A percentile compares a stretch with the other conserved stretches of the same genome.
These are phyloP conservation scores for Colletotrichum cuscutae DNA, from an alignment of 2,329 filamentous ascomycete species.

Conservation along the genomic window DNA sequence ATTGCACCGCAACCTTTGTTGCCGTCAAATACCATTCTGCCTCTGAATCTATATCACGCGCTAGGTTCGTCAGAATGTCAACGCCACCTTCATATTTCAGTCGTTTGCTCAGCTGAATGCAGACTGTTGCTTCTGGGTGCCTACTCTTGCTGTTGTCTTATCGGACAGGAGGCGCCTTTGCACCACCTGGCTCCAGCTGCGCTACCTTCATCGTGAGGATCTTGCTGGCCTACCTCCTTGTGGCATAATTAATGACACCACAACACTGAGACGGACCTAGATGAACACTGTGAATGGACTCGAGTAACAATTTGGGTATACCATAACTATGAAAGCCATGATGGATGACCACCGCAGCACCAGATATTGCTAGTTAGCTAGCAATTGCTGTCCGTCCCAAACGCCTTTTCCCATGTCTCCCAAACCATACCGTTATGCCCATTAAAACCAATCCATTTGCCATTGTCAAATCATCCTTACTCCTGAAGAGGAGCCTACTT, in stretches of 20 bases:
- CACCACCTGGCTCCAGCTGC: not conserved
- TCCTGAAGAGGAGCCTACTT: not conserved
- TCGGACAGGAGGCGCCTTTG: not conserved
- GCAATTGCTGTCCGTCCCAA: not conserved
- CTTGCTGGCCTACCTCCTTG: not conserved
- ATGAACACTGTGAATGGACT: not conserved
- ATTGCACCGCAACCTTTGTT: not conserved
- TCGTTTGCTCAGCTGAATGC: conserved; percentile 23
- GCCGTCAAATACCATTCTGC: not conserved
- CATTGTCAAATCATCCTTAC: not conserved
- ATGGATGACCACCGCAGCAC: not conserved
- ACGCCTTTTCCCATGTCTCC: conserved; percentile 14
- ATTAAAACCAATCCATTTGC: not conserved
- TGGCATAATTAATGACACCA: not conserved
- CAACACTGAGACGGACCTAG: no score
- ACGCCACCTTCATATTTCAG: conserved; percentile 18
- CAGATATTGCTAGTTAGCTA: not conserved
- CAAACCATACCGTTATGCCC: not conserved
- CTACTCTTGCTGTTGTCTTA: not conserved
- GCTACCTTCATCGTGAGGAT: not conserved
- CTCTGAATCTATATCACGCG: not conserved
- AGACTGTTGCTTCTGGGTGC: not conserved
- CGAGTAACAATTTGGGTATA: conserved; percentile 25
- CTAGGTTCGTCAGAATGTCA: not conserved
- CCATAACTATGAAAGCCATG: not conserved